Evolutionary conservation across 192 early-diverging fungal species (phyloP).

Genomic region (Spinellus fusiger): DNA sequence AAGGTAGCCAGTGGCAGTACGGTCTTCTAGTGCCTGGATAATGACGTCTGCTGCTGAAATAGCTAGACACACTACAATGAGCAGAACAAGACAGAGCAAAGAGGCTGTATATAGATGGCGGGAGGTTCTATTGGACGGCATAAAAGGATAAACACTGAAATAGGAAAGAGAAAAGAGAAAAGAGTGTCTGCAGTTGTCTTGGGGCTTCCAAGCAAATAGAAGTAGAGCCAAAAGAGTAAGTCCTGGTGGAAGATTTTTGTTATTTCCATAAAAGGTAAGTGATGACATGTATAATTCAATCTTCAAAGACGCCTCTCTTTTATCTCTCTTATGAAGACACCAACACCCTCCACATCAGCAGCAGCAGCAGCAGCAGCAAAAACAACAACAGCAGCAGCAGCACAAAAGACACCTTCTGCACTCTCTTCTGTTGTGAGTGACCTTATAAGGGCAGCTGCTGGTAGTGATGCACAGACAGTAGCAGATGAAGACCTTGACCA

Average conservation of each 20-base stretch:
- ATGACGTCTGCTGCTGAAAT: conserved; percentile 49
- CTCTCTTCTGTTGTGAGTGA: conserved; percentile 21
- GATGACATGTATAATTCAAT: too few species aligned
- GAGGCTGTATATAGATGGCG: conserved; percentile 25
- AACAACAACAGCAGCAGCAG: background rate
- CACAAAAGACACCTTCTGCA: background rate
- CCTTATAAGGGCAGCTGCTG: conserved; percentile 45
- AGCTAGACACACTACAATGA: conserved; percentile 37
- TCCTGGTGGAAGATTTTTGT: too few species aligned
- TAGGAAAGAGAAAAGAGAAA: too few species aligned
- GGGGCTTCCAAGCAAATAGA: too few species aligned
- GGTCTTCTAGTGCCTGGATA: conserved; percentile 41
- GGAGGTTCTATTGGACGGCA: background rate
- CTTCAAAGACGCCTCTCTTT: too few species aligned
- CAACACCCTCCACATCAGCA: too few species aligned
- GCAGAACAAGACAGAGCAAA: conserved; percentile 24
- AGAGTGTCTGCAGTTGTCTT: too few species aligned
- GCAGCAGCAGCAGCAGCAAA: background rate
- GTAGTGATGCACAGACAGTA: conserved; percentile 25
- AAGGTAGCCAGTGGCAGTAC: conserved; percentile 19
- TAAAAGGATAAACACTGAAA: too few species aligned
- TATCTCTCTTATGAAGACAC: too few species aligned
- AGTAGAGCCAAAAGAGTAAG: too few species aligned
- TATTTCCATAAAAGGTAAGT: too few species aligned
- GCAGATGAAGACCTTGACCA: conserved; percentile 49